These are phyloP conservation scores for Naegleria lovaniensis DNA, from an alignment of 208 protist genomes.

Conservation along the genomic window DNA sequence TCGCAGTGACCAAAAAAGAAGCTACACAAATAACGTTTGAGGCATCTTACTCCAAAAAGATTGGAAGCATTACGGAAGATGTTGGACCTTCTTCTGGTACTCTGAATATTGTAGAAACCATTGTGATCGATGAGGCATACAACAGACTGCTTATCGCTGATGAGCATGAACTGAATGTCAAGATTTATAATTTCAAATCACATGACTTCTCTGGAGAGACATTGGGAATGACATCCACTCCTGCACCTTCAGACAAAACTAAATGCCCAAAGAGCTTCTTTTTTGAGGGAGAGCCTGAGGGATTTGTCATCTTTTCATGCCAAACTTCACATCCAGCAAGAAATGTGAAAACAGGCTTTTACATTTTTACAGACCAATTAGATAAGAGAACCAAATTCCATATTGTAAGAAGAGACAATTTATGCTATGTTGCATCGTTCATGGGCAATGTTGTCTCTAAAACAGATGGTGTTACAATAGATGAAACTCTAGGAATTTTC, in stretches of 20 bases:
- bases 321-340: background rate
- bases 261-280: background rate
- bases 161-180: background rate
- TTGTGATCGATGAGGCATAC: background rate
- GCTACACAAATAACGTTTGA: background rate
- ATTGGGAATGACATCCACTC: background rate
- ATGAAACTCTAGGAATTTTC: background rate
- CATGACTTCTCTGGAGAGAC: background rate
- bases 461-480: background rate
- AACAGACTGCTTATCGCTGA: background rate
- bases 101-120: background rate
- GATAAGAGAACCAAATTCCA: background rate
- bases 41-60: background rate
- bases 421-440: background rate
- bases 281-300: background rate
- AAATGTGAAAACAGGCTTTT: background rate
- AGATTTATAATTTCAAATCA: background rate
- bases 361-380: background rate
- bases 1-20: background rate
- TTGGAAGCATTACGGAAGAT: background rate
- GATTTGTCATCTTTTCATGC: background rate
- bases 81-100: background rate
- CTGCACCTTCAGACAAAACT: background rate
- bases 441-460: background rate
- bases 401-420: background rate